Conservation (phyloP, 2,329 filamentous ascomycete genomes). For the Claviceps sp. region DNA sequence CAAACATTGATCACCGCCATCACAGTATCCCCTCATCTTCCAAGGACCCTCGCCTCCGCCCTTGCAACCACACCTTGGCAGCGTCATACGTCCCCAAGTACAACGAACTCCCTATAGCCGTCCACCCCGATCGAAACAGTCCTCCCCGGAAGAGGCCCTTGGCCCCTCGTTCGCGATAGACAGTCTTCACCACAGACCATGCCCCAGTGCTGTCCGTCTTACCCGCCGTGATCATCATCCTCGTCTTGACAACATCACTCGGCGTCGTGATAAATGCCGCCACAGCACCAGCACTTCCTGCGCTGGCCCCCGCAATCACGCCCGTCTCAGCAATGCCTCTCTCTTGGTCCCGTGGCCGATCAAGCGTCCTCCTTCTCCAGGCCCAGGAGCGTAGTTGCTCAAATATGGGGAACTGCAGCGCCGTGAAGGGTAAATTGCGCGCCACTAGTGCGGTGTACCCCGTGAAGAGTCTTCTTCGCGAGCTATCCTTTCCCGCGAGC, state of each 20-base stretch:
- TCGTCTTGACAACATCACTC: slow-evolving; percentile 78
- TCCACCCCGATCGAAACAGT: slow-evolving; percentile 62
- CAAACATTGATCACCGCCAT: not conserved
- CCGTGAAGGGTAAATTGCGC: slow-evolving; percentile 76
- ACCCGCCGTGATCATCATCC: slow-evolving; percentile 65
- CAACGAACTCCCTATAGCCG: slow-evolving; percentile 66
- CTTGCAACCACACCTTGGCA: slow-evolving; percentile 50
- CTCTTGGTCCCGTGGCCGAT: slow-evolving; percentile 14
- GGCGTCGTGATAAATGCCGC: slow-evolving; percentile 78
- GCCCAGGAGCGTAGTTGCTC: slow-evolving; percentile 52
- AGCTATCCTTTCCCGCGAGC: slow-evolving; percentile 38
- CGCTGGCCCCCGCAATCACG: slow-evolving; percentile 57
- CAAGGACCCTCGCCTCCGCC: slow-evolving; percentile 22
- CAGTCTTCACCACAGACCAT: slow-evolving; percentile 47
- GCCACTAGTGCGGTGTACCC: slow-evolving; percentile 75
- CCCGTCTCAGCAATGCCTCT: slow-evolving; percentile 48
- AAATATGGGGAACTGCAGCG: slow-evolving; percentile 78
- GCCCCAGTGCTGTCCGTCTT: slow-evolving; percentile 19
- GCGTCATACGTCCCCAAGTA: slow-evolving; percentile 82
- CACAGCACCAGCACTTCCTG: slow-evolving; percentile 58
- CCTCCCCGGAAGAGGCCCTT: slow-evolving; percentile 68
- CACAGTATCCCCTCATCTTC: slow-evolving; percentile 23
- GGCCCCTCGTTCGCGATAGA: slow-evolving; percentile 54
- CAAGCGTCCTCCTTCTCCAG: slow-evolving; percentile 20
- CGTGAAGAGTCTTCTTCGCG: slow-evolving; percentile 47